Base-by-base conservation (phyloP, 495 filamentous ascomycete species). In the Parathielavia hyrcaniae region DNA sequence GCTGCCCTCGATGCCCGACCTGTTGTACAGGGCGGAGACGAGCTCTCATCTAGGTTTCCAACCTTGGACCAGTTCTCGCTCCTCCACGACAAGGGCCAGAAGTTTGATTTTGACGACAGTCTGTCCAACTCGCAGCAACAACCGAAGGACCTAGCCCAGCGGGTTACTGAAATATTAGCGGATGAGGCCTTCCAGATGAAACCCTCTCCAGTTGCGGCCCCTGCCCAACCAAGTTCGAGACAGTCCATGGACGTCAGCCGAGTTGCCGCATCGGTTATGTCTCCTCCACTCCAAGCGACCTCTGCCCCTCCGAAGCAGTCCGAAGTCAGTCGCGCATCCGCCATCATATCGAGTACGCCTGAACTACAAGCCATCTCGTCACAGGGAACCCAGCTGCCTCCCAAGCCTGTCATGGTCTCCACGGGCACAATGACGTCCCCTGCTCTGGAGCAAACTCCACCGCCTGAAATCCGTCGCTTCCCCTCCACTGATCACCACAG, bases 21-120 rank as follows among this genome's bases (percentile, higher is more conserved):
- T 13, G 67, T 77, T 47, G 65, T 73, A 16, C 76, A 77, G 17
- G 75, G 76, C 14, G 73, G 71, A 7, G 93, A 97, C 62, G 95
- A 97, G 62, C 72, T 95, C 52, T 88, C 91, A 4, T 81, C 83
- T 47, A 82, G 87, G 50, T 98, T 97, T 63, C 93, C 93, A 4
- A 89, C 89, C 11, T 77, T 98, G 32, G 92, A 98, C 59, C 89
- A 97, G 61, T 98, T 98, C 67, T 83, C 91, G 23, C 78, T 97
- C 41, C 76, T 96, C 43, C 90, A 96, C 61, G 90, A 96, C 62
- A 83, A 86, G 41, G 88, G 89, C 13, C 76, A 82, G 51, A 93
- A 90, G 56, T 97, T 96, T 68, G 86, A 93, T n/a, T 97, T 97
- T 67, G 83, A 86, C 60, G 76, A 77, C 20, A 78, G 75, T 36